Conservation (phyloP, 208 protist genomes). For the Trypanosoma caninum region DNA sequence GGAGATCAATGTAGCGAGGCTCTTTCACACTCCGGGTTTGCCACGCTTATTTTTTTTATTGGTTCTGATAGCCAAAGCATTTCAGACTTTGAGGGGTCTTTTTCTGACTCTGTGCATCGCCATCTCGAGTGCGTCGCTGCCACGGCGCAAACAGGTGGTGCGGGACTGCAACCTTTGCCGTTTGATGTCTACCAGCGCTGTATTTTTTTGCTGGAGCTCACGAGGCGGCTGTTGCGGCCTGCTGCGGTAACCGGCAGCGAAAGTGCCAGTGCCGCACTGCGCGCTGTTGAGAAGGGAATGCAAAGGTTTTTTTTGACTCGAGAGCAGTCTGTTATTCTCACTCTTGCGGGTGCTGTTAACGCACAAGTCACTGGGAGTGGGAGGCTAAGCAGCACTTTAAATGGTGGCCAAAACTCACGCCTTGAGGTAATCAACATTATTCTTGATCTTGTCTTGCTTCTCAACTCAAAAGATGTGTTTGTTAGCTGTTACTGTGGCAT, state of each 20-base stretch:
- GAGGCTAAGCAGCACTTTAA: neutral
- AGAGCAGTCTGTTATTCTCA: conserved; percentile 41
- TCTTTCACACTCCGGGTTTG: too few relatives aligned
- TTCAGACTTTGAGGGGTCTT: conserved; percentile 4
- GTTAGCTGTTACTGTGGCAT: conserved; percentile 48
- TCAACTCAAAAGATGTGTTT: conserved; percentile 59
- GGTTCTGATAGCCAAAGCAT: conserved; percentile 4
- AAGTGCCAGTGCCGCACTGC: conserved; percentile 18
- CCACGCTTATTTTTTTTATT: conserved; percentile 22
- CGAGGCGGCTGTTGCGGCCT: conserved; percentile 17
- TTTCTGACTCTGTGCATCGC: conserved; percentile 2
- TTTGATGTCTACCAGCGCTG: conserved; percentile 24
- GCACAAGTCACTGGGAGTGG: conserved; percentile 20
- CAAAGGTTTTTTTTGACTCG: conserved; percentile 46
- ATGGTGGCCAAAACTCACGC: conserved; percentile 1
- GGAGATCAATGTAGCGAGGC: neutral
- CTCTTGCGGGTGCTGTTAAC: conserved; percentile 57
- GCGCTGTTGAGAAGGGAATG: conserved; percentile 45
- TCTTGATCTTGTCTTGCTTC: conserved; percentile 64
- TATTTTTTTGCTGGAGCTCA: conserved; percentile 19
- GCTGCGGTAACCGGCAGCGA: conserved; percentile 3
- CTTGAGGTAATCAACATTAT: conserved; percentile 56
- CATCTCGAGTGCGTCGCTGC: conserved; percentile 8
- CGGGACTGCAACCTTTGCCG: conserved; percentile 2
- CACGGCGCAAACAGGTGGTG: neutral